Evolutionary conservation across 805 yeast species (phyloP), one percentile per base, ranked within the genome.

Genomic region (Gaillardinia entomophila): DNA sequence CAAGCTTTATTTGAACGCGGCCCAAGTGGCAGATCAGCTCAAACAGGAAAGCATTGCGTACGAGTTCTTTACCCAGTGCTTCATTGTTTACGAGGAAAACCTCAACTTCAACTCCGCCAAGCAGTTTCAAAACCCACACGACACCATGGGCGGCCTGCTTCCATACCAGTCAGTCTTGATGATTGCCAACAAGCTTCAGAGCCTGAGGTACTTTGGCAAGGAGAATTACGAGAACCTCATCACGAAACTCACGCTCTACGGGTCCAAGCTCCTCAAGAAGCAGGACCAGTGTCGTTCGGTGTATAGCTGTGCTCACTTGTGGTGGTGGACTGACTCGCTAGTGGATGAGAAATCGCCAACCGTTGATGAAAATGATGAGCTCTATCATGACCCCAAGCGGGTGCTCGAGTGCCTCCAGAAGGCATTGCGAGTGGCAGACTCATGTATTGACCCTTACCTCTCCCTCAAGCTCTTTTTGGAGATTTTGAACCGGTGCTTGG

Each of bases 211-310:
- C 34, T 60, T 75, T 51, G 65, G 68, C 28, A 60, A 68, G 28
- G 94, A 83, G 20, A 84, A 77, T 53, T 90, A 85, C 57, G 92
- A 87, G 45, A 73, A 77, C 3, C 65, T 90, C 43, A 87, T 89
- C 31, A 83, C 94, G 12, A 82, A 88, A 53, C 73, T 89, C 29
- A 87, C 96, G 1, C 62, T 89, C 30, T 86, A 87, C 48, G 95
- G 95, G 4, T 85, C 95, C 11, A 86, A 85, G 55, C 67, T 92
- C 31, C 68, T 90, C 48, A 87, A 85, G 55, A 90, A 90, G 55
- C 88, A 92, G 23, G 97, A 90, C 49, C 98, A 92, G 57, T 89
- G 97, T 55, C 75, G 97, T 12, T 80, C 95, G 0, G 95, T 88
- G 4, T 86, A 83, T 52, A 59, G 76, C 32, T 89, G 96, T 27